Conservation (phyloP, 139 green algal species). For the Tetradesmus obliquus region DNA sequence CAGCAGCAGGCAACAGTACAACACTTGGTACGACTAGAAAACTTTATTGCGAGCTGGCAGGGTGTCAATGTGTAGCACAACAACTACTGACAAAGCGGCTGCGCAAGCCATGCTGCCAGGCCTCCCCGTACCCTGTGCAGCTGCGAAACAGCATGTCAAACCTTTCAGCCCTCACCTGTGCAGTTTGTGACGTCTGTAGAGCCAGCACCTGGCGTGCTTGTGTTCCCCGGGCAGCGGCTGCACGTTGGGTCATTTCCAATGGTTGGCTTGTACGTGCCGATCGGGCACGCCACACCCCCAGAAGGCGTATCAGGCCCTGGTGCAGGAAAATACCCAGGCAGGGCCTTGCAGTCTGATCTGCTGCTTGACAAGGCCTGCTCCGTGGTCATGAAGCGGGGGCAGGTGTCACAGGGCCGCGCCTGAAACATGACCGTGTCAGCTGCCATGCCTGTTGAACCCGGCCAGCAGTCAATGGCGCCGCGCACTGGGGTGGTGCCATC, state of each 20-base stretch:
- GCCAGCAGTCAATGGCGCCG: conserved; percentile 11
- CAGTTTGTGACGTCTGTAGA: neutral
- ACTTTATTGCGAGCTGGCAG: no score
- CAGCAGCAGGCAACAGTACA: neutral
- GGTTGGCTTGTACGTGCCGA: neutral
- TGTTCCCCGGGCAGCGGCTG: neutral
- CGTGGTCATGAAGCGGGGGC: conserved; percentile 15
- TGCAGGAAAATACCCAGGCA: neutral
- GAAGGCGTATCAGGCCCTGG: no score
- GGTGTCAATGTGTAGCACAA: no score
- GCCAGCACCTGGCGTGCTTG: neutral
- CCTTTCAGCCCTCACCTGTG: conserved; percentile 26
- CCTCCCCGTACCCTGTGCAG: no score
- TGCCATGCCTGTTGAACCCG: conserved; percentile 14
- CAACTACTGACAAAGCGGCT: neutral
- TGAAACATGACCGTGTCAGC: conserved; percentile 8
- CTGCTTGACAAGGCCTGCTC: neutral
- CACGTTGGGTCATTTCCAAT: neutral
- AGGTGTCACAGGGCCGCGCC: conserved; percentile 20
- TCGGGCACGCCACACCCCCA: neutral
- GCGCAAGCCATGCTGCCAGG: neutral
- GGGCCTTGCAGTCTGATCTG: conserved; percentile 3
- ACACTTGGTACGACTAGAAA: no score
- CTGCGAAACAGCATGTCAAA: no score
- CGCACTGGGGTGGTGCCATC: neutral